phyloP scores from a whole-genome alignment of 805 yeast species.

The Kodamaea leandrae region DNA sequence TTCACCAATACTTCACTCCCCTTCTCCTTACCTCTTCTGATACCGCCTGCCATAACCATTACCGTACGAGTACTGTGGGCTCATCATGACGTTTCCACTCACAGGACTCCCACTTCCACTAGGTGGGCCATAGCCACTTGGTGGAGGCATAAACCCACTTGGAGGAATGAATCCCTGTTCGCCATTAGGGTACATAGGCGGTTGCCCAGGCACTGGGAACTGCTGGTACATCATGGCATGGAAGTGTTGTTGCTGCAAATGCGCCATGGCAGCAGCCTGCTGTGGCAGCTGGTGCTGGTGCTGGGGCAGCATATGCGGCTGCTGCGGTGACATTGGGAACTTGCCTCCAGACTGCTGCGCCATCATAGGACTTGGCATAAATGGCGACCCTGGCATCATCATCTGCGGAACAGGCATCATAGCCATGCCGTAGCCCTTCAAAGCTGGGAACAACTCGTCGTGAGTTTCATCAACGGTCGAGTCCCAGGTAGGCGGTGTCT shows the following conservation, averaged over 20 bases:
- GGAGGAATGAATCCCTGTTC: conserved; percentile 35
- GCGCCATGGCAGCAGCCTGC: conserved; percentile 25
- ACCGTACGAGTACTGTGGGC: conserved; percentile 7
- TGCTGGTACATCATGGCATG: conserved; percentile 40
- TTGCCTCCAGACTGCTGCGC: conserved; percentile 20
- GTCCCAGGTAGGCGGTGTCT: conserved; percentile 78
- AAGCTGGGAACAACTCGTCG: conserved; percentile 49
- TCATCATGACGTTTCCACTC: conserved; percentile 24
- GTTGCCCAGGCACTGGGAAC: conserved; percentile 31
- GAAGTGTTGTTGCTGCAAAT: conserved; percentile 31
- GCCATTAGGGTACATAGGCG: conserved; percentile 32
- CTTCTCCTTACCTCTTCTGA: conserved; percentile 13
- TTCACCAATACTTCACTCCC: not conserved
- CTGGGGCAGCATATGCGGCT: conserved; percentile 18
- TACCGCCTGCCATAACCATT: conserved; percentile 14
- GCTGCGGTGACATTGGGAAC: conserved; percentile 32
- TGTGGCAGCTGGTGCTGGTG: conserved; percentile 11
- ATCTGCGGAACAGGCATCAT: conserved; percentile 10
- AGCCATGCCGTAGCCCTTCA: conserved; percentile 3
- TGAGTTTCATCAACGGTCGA: conserved; percentile 57
- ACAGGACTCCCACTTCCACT: conserved; percentile 24
- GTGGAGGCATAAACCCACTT: conserved; percentile 35
- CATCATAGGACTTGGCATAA: conserved; percentile 32
- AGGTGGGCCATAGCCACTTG: conserved; percentile 24
- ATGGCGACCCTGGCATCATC: conserved; percentile 22